These are phyloP conservation scores for Arctostaphylos glauca DNA, from an alignment of 148 eudicot genomes.

Conservation along the genomic window DNA sequence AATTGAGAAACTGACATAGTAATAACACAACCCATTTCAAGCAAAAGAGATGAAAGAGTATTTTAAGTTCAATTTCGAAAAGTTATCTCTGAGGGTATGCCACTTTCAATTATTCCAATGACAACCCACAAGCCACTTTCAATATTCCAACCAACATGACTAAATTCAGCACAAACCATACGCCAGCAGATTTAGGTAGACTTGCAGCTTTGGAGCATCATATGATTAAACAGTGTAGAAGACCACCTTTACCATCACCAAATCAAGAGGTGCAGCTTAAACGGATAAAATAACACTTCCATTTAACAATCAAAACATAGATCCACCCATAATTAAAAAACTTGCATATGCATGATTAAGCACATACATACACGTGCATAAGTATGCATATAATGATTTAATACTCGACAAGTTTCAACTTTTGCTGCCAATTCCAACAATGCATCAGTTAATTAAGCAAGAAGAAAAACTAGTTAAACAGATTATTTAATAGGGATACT, in stretches of 20 bases:
- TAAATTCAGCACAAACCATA: not conserved
- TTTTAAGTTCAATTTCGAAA: no score
- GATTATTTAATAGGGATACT: not conserved
- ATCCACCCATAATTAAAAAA: not conserved
- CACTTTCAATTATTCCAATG: no score
- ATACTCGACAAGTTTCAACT: not conserved
- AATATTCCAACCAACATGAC: no score
- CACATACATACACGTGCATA: no score
- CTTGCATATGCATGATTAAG: not conserved
- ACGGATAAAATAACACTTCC: not conserved
- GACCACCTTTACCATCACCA: slow-evolving; percentile 6
- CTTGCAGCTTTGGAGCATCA: not conserved
- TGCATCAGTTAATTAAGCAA: not conserved
- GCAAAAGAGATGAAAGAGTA: no score
- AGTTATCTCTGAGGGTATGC: no score
- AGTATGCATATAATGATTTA: not conserved
- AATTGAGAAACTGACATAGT: no score
- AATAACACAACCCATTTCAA: no score
- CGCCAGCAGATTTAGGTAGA: not conserved
- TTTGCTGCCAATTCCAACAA: not conserved
- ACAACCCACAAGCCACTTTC: no score
- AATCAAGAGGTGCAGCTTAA: slow-evolving; percentile 2
- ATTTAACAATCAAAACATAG: not conserved
- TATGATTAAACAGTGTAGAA: not conserved
- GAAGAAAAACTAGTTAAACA: not conserved